Evolutionary conservation across 23 red algal species (phyloP).

Genomic region (Agarophyton chilense): DNA sequence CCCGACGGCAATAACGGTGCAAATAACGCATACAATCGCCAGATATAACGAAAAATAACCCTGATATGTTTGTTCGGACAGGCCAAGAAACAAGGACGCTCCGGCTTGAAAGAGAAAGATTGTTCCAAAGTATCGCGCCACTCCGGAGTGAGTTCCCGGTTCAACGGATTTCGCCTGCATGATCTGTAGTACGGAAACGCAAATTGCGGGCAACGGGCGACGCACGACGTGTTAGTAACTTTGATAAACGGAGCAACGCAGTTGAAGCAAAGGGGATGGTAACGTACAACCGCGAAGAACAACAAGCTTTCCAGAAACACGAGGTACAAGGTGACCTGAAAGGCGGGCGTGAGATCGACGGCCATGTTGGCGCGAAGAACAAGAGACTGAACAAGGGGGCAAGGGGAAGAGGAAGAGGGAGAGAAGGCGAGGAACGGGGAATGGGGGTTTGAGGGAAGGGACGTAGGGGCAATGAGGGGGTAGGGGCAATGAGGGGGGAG

Average conservation of each 20-base stretch:
- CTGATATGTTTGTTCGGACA: conserved; percentile 45
- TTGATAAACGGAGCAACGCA: background rate
- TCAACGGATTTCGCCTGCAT: conserved; percentile 82
- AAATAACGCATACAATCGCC: conserved; percentile 33
- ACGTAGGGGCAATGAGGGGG: background rate
- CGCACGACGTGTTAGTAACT: background rate
- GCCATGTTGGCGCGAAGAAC: conserved; percentile 26
- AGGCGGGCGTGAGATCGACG: conserved; percentile 67
- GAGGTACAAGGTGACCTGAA: conserved; percentile 50
- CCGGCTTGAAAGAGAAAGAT: conserved; percentile 77
- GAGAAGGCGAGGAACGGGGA: background rate
- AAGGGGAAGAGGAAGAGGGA: background rate
- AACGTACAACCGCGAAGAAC: conserved; percentile 84
- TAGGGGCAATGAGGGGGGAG: background rate
- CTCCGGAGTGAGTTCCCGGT: conserved; percentile 76
- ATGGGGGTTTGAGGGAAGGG: background rate
- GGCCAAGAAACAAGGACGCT: conserved; percentile 39
- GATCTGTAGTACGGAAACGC: conserved; percentile 28
- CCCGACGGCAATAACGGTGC: conserved; percentile 24
- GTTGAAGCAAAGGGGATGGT: too few species aligned
- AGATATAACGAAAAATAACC: conserved; percentile 45
- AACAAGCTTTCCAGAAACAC: conserved; percentile 73
- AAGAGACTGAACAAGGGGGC: background rate
- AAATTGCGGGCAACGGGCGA: background rate
- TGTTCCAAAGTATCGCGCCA: conserved; percentile 80